phyloP scores from a whole-genome alignment of 805 yeast species.

The Wickerhamomyces strasburgensis region DNA sequence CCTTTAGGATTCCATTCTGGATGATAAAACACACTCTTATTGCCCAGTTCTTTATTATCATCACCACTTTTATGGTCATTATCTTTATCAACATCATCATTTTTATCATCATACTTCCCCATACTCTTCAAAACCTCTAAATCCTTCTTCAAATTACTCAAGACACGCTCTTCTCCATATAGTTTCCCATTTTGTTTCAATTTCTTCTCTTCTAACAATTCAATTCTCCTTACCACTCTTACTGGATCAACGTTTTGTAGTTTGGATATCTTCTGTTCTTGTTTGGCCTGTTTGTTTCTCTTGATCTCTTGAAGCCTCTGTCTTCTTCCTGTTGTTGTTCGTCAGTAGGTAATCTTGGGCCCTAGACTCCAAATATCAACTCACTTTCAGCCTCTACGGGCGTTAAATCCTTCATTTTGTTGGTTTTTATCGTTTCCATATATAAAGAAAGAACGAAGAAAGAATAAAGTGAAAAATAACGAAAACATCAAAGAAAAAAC shows the following conservation, averaged over 20 bases:
- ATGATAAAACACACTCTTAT: constrained; percentile 53
- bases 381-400: constrained; percentile 17
- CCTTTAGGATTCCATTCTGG: constrained; percentile 48
- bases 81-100: constrained; percentile 5
- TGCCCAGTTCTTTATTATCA: constrained; percentile 32
- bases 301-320: constrained; percentile 25
- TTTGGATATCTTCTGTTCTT: constrained; percentile 20
- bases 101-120: constrained; percentile 19
- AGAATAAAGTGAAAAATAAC: too few species aligned
- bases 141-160: constrained; percentile 34
- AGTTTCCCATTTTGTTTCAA: constrained; percentile 32
- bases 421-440: neutral
- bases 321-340: constrained; percentile 17
- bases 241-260: constrained; percentile 23
- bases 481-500: too few species aligned
- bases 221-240: constrained; percentile 17
- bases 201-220: constrained; percentile 25
- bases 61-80: neutral
- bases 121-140: constrained; percentile 37
- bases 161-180: constrained; percentile 28
- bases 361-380: neutral
- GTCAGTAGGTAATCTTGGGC: neutral
- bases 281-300: constrained; percentile 21
- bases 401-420: neutral
- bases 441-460: neutral